Percentiles rank a stretch among this genome's conserved stretches.
Conservation (phyloP, 176 grass and related monocot species). For the Avena atlantica region DNA sequence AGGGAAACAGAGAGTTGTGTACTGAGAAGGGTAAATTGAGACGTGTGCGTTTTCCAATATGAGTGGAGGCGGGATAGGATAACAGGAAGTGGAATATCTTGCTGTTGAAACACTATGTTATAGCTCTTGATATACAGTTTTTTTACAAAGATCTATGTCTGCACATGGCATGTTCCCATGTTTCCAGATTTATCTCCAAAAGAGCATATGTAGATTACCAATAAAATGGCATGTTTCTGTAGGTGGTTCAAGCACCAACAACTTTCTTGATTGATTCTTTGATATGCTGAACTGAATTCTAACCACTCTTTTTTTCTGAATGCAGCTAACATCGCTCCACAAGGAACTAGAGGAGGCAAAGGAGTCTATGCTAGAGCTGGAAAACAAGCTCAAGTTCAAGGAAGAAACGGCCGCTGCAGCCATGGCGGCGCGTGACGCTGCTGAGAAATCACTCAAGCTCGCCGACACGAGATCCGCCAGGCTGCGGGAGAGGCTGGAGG, state of each 20-base stretch:
- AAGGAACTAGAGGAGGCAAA: conserved; percentile 89
- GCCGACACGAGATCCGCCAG: conserved; percentile 72
- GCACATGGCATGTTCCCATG: background rate
- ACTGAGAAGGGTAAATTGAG: background rate
- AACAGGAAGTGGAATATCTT: background rate
- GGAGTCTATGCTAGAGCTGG: conserved; percentile 69
- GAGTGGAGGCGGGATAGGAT: background rate
- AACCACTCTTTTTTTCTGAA: background rate
- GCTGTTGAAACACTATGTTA: background rate
- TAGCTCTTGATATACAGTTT: background rate
- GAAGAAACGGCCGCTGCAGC: conserved; percentile 84
- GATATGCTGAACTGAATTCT: background rate
- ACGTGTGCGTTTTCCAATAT: background rate
- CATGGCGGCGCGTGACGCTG: conserved; percentile 79
- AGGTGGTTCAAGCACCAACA: background rate
- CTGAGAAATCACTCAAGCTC: conserved; percentile 88
- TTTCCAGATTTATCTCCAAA: background rate
- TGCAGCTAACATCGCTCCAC: conserved; percentile 68
- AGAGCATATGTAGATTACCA: background rate
- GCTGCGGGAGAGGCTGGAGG: conserved; percentile 80
- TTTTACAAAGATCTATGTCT: background rate
- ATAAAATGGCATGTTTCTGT: background rate
- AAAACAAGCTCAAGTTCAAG: conserved; percentile 98
- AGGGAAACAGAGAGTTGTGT: background rate
- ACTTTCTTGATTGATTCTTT: background rate